Evolutionary conservation across 2,329 filamentous ascomycete genomes (phyloP).

Genomic region (Metarhizium guizhouense): DNA sequence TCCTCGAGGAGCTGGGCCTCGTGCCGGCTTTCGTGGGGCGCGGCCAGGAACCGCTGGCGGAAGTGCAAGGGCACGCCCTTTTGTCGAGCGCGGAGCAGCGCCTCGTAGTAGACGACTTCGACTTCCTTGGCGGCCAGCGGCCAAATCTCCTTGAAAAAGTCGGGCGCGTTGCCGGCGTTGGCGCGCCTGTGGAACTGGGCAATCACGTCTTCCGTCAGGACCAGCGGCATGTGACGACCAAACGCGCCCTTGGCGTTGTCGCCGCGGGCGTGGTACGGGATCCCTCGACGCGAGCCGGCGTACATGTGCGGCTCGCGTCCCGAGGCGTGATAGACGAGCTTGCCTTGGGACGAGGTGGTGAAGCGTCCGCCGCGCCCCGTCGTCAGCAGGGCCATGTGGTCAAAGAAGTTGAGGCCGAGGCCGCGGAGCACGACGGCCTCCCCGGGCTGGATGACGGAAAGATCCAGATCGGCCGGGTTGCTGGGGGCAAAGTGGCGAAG

Average conservation of each 20-base stretch:
- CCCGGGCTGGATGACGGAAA: not conserved
- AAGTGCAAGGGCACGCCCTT: not conserved
- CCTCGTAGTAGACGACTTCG: conserved; percentile 5
- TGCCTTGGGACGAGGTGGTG: not conserved
- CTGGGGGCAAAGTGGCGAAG: not conserved
- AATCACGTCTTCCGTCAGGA: conserved; percentile 1
- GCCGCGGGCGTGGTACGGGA: conserved; percentile 6
- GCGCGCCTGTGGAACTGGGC: not conserved
- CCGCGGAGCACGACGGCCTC: conserved; percentile 1
- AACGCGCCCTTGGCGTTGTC: conserved; percentile 5
- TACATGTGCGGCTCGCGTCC: conserved; percentile 4
- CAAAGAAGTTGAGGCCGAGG: conserved; percentile 6
- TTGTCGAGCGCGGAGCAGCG: not conserved
- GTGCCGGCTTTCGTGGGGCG: not conserved
- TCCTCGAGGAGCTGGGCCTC: conserved; percentile 2
- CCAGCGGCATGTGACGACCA: conserved; percentile 1
- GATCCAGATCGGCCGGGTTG: conserved; percentile 5
- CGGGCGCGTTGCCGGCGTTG: not conserved
- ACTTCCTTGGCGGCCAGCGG: conserved; percentile 3
- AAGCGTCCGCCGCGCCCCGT: conserved; percentile 2
- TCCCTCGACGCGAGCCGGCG: conserved; percentile 6
- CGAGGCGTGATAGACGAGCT: not conserved
- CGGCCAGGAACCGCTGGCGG: not conserved
- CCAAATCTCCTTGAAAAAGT: conserved; percentile 5
- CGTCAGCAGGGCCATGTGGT: conserved; percentile 4